Percentiles rank a stretch among this genome's conserved stretches.
These are phyloP conservation scores for Beauveria sp. DNA, from an alignment of 2,329 filamentous ascomycete species.

Conservation along the genomic window DNA sequence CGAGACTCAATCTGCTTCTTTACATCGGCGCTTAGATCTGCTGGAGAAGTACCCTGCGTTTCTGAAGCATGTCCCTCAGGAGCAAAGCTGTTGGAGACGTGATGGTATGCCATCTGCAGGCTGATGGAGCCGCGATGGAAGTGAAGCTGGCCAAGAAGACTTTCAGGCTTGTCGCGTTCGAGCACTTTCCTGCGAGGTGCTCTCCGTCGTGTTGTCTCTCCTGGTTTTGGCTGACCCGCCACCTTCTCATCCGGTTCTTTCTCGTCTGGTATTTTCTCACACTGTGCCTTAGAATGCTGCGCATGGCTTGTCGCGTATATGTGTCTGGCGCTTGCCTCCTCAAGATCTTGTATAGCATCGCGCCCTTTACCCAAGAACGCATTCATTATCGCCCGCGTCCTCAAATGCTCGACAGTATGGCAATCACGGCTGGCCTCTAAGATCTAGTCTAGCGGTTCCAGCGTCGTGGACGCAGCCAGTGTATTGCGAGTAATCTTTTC, in stretches of 20 bases:
- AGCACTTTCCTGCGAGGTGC: constrained; percentile 18
- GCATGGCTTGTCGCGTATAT: not conserved
- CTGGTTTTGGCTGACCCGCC: not conserved
- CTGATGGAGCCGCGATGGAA: constrained; percentile 71
- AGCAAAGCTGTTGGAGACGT: constrained; percentile 32
- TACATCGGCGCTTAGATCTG: not conserved
- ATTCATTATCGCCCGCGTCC: not conserved
- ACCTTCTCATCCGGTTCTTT: no score
- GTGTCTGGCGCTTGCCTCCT: not conserved
- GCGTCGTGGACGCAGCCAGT: constrained; percentile 62
- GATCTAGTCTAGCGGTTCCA: constrained; percentile 60
- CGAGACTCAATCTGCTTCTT: constrained; percentile 29
- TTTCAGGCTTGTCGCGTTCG: constrained; percentile 56
- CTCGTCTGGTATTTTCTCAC: no score
- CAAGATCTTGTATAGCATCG: not conserved
- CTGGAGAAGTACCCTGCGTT: not conserved
- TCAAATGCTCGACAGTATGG: constrained; percentile 17
- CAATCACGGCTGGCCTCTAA: constrained; percentile 45
- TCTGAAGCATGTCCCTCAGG: not conserved
- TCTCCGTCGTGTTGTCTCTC: not conserved
- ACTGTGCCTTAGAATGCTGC: no score
- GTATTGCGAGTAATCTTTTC: constrained; percentile 77
- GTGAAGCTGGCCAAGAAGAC: constrained; percentile 64
- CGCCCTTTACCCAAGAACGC: not conserved
- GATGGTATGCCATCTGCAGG: constrained; percentile 60